Evolutionary conservation across 75 land plant species (phyloP), one percentile per base, ranked within the genome.

Genomic region (Ceratopteris richardii): DNA sequence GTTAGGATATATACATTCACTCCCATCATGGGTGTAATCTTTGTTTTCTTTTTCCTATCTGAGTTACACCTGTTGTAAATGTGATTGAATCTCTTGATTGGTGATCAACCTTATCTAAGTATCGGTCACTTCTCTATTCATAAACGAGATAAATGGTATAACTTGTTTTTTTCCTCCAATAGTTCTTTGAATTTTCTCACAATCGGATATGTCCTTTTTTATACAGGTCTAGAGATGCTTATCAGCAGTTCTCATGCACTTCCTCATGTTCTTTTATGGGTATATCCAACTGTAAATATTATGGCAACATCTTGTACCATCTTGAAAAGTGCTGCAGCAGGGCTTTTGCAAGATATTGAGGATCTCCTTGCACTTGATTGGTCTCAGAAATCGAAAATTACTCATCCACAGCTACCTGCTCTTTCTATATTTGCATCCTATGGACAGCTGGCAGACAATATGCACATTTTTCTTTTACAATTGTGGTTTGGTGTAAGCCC

Each of bases 401-500:
- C 21, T 4, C 1, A 17, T 3, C 17, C n/a, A 3, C 48, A 46
- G 17, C 3, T 4, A 14, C n/a, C 14, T 20, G 4, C n/a, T 20
- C 4, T 46, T 2, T 46, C 14, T 14, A 20, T 46, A 14, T 2
- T 20, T 20, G 5, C 48, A 46, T 4, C 21, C 3, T n/a, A 46
- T 46, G 48, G 48, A 17, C 4, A 4, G 48, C 4, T 46, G n/a
- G 48, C 48, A n/a, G 48, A n/a, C 21, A n/a, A 46, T 14, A 46
- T 46, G 48, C 48, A 46, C 17, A 17, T 4, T 2, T 2, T 46
- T 46, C 48, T 46, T n/a, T 20, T n/a, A 5, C 1, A 2, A 4
- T 46, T 46, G 21, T 46, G 48, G 48, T 46, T 46, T 14, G 48
- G 17, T 46, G 48, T 46, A 46, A n/a, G 48, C 37, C n/a, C n/a